Conservation (phyloP, 768 basidiomycete genomes). For the Termitomyces sp. region DNA sequence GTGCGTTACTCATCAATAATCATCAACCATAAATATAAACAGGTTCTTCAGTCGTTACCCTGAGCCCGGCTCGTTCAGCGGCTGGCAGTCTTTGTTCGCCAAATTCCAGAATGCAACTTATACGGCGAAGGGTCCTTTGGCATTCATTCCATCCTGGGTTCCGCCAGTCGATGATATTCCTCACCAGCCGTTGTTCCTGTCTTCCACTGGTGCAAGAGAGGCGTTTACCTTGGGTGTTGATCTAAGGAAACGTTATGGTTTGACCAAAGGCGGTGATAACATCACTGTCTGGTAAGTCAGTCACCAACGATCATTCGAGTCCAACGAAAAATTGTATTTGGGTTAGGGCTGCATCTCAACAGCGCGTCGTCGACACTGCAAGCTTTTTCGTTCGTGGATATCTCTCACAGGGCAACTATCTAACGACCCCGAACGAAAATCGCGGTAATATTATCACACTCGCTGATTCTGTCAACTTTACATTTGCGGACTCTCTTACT, state of each 20-base stretch:
- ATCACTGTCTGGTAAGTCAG: constrained; percentile 37
- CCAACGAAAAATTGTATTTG: not conserved
- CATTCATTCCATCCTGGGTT: constrained; percentile 38
- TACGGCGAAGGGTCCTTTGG: constrained; percentile 33
- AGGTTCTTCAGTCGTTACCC: constrained; percentile 32
- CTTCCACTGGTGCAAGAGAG: constrained; percentile 36
- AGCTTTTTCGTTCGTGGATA: constrained; percentile 38
- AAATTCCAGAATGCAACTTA: constrained; percentile 41
- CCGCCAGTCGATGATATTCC: constrained; percentile 36
- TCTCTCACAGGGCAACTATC: constrained; percentile 39
- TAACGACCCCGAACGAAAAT: constrained; percentile 25
- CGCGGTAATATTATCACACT: constrained; percentile 33
- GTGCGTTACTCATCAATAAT: constrained; percentile 19
- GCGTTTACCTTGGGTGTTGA: constrained; percentile 38
- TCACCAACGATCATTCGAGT: not conserved
- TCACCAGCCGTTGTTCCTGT: constrained; percentile 37
- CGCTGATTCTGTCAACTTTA: constrained; percentile 38
- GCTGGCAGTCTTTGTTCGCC: constrained; percentile 34
- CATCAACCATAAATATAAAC: not conserved
- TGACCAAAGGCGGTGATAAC: constrained; percentile 37
- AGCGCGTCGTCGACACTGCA: constrained; percentile 40
- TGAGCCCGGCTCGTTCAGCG: constrained; percentile 35
- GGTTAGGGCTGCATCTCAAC: constrained; percentile 37
- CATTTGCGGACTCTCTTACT: constrained; percentile 41
- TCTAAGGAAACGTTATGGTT: constrained; percentile 34